These are phyloP conservation scores for Medicago arabica DNA, from an alignment of 306 rosid species.

Conservation along the genomic window DNA sequence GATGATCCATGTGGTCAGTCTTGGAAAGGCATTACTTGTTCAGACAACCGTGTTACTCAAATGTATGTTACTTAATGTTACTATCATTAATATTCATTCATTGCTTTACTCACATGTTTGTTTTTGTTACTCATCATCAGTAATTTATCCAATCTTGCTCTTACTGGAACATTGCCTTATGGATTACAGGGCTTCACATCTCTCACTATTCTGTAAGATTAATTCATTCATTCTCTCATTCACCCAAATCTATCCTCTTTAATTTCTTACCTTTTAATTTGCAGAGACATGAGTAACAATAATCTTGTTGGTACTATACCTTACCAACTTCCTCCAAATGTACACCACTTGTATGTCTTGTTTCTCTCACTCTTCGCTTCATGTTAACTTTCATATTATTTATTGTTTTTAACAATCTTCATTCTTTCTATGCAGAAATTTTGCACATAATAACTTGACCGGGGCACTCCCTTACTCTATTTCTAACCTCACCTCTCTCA, in stretches of 20 bases:
- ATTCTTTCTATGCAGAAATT: conserved; percentile 68
- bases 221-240: neutral
- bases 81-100: neutral
- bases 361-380: conserved; percentile 19
- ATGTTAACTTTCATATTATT: conserved; percentile 1
- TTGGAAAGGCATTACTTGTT: conserved; percentile 87
- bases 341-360: conserved; percentile 69
- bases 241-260: conserved; percentile 13
- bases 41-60: conserved; percentile 73
- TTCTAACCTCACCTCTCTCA: conserved; percentile 66
- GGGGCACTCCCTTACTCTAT: conserved; percentile 76
- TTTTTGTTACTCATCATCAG: conserved; percentile 52
- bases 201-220: conserved; percentile 73
- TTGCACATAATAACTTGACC: conserved; percentile 71
- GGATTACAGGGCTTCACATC: conserved; percentile 60
- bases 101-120: neutral
- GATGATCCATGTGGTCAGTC: conserved; percentile 90
- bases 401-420: conserved; percentile 32
- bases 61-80: conserved; percentile 55
- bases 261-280: conserved; percentile 37
- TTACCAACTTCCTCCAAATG: conserved; percentile 76
- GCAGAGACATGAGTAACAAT: conserved; percentile 89
- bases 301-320: conserved; percentile 70
- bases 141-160: conserved; percentile 65
- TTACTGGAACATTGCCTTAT: conserved; percentile 69